Conservation (phyloP, 2,329 filamentous ascomycete species). For the Magnaporthales sp. region DNA sequence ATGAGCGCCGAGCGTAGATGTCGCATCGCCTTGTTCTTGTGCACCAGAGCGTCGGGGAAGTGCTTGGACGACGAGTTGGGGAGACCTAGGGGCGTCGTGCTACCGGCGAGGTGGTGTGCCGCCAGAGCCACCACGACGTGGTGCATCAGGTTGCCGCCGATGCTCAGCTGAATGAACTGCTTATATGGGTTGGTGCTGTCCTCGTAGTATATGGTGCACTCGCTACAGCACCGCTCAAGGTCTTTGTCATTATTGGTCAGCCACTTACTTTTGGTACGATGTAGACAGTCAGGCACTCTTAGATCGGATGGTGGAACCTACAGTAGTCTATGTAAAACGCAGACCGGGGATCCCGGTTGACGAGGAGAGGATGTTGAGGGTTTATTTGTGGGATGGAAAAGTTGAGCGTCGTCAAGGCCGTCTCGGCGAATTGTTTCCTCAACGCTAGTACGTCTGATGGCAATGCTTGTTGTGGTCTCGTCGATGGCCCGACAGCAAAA, state of each 20-base stretch:
- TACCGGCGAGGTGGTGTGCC: slow-evolving; percentile 3
- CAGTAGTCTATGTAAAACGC: neutral
- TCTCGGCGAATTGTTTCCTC: neutral
- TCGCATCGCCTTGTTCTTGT: slow-evolving; percentile 7
- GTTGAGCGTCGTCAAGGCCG: neutral
- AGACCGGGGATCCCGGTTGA: neutral
- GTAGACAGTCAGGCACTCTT: neutral
- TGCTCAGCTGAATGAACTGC: neutral
- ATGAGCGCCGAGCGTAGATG: slow-evolving; percentile 5
- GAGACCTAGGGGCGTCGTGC: slow-evolving; percentile 1
- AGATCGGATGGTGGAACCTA: neutral
- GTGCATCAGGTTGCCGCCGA: neutral
- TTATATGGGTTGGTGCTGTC: neutral
- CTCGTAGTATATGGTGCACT: neutral
- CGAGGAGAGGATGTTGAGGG: neutral
- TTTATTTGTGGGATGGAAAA: neutral
- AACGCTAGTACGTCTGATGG: neutral
- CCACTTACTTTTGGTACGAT: neutral
- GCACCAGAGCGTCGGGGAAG: slow-evolving; percentile 5
- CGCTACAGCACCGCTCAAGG: neutral
- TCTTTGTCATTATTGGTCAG: neutral
- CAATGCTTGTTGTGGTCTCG: neutral
- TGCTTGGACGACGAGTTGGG: neutral
- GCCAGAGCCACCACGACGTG: slow-evolving; percentile 1
- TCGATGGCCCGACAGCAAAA: neutral